Percentiles rank a stretch among this genome's conserved stretches.
Conservation (phyloP, 352 stramenopile species). For the Phytophthora podocarpi region DNA sequence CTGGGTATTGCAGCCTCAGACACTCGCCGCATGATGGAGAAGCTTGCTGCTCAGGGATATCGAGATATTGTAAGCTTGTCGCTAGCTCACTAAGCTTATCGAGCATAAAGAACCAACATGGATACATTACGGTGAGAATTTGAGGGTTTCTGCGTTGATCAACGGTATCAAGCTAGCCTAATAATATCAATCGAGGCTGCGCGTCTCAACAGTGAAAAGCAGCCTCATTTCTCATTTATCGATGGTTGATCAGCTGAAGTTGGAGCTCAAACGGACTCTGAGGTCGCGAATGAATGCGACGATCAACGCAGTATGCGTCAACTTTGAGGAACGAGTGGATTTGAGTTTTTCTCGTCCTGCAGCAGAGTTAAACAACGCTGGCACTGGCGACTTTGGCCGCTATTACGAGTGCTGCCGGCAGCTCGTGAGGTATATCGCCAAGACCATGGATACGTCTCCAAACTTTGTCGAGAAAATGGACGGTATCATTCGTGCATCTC, state of each 20-base stretch:
- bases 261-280: slow-evolving; percentile 1
- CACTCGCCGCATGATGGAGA: slow-evolving; percentile 58
- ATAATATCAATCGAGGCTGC: background rate
- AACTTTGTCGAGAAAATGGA: slow-evolving; percentile 17
- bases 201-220: too few species aligned
- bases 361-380: background rate
- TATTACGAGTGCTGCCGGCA: slow-evolving; percentile 10
- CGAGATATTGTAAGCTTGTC: slow-evolving; percentile 60
- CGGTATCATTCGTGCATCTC: slow-evolving; percentile 10
- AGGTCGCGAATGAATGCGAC: slow-evolving; percentile 2
- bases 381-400: slow-evolving; percentile 1
- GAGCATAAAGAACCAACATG: too few species aligned
- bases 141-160: background rate
- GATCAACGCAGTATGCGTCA: slow-evolving; percentile 2
- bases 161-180: too few species aligned
- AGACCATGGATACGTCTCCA: slow-evolving; percentile 15
- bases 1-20: slow-evolving; percentile 52
- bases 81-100: slow-evolving; percentile 23
- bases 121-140: too few species aligned
- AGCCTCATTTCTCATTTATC: background rate
- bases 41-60: slow-evolving; percentile 59
- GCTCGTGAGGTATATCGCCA: slow-evolving; percentile 9
- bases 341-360: background rate
- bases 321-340: slow-evolving; percentile 4
- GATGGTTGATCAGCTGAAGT: slow-evolving; percentile 10